A percentile compares a stretch with the other conserved stretches of the same genome.
phyloP scores from a whole-genome alignment of 2,329 filamentous ascomycete genomes.

The Alternaria sp. region DNA sequence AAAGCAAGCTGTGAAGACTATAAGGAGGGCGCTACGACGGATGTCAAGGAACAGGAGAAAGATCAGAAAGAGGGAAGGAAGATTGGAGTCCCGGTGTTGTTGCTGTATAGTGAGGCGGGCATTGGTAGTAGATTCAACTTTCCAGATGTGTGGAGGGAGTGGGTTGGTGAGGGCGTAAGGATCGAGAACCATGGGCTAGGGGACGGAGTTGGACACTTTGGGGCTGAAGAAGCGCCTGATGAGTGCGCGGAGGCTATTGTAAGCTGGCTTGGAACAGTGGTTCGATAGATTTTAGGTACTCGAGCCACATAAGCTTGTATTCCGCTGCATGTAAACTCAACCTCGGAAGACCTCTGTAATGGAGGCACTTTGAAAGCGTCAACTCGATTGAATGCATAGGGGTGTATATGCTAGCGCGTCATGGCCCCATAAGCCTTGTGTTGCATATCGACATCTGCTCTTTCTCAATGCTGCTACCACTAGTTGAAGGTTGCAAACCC shows the following conservation, averaged over 20 bases:
- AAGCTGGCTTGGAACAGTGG: background rate
- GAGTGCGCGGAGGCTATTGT: constrained; percentile 49
- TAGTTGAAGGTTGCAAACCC: background rate
- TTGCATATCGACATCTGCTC: background rate
- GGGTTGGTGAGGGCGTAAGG: constrained; percentile 56
- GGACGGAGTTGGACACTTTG: constrained; percentile 64
- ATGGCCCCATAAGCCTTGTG: background rate
- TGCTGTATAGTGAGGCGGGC: constrained; percentile 62
- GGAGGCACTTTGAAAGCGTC: background rate
- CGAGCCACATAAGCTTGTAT: background rate
- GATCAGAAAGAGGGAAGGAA: constrained; percentile 57
- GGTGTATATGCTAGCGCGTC: background rate
- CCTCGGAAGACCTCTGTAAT: background rate
- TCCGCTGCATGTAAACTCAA: background rate
- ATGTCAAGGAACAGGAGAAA: constrained; percentile 60
- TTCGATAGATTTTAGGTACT: background rate
- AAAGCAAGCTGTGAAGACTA: constrained; percentile 67
- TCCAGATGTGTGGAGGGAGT: constrained; percentile 60
- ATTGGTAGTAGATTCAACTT: constrained; percentile 62
- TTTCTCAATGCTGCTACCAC: background rate
- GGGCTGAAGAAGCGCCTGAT: constrained; percentile 63
- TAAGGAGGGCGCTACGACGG: constrained; percentile 61
- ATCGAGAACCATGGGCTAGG: constrained; percentile 60
- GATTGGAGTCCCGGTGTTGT: constrained; percentile 58
- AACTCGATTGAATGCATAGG: background rate